Conservation (phyloP, 768 basidiomycete species). For the Russula earlei region DNA sequence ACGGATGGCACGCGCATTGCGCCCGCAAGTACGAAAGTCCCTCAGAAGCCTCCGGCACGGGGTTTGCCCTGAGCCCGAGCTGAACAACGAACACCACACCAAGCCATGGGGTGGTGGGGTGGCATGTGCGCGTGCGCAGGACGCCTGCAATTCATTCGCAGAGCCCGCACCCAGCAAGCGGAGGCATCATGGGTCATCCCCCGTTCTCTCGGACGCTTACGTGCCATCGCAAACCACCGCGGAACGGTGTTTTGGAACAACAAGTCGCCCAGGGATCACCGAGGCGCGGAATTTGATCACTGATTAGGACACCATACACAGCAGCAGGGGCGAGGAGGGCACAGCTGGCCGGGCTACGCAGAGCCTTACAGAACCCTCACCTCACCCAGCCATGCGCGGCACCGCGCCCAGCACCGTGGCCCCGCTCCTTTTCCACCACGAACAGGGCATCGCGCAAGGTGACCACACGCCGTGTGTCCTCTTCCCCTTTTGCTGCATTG, state of each 20-base stretch:
- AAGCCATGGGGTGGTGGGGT: too few species aligned
- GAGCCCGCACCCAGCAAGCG: neutral
- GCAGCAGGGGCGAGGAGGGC: neutral
- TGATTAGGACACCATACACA: neutral
- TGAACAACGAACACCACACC: neutral
- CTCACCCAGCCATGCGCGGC: slow-evolving; percentile 55
- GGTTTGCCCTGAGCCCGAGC: neutral
- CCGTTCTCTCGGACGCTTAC: too few species aligned
- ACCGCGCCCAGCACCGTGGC: slow-evolving; percentile 75
- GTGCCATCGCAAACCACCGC: too few species aligned
- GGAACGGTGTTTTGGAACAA: neutral
- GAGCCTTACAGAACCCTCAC: neutral
- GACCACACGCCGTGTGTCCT: slow-evolving; percentile 49
- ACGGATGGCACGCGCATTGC: neutral
- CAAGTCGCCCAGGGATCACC: neutral
- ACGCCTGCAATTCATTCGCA: neutral
- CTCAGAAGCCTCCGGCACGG: slow-evolving; percentile 17
- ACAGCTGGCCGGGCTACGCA: neutral
- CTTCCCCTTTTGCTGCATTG: slow-evolving; percentile 30
- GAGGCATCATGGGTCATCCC: neutral
- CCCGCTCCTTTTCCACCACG: slow-evolving; percentile 72
- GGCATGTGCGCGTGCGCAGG: neutral
- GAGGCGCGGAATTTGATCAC: neutral
- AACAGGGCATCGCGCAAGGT: slow-evolving; percentile 80
- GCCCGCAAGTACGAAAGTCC: slow-evolving; percentile 8